Evolutionary conservation across 306 rosid genomes (phyloP).

Genomic region (Medicago lupulina): DNA sequence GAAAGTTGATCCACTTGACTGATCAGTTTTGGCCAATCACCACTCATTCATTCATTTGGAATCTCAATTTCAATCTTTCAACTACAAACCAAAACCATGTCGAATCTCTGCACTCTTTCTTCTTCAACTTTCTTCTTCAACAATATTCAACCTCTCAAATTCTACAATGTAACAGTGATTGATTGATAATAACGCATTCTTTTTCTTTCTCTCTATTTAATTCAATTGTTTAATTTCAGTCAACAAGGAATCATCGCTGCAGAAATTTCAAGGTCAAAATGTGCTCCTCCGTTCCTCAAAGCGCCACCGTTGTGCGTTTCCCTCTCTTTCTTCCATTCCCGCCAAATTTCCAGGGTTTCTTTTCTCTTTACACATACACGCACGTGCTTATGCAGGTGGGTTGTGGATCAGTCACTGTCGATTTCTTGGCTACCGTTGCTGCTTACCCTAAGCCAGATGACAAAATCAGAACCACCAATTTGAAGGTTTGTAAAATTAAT

Average conservation of each 20-base stretch:
- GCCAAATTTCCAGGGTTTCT: slow-evolving; percentile 3
- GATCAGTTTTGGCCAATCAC: neutral
- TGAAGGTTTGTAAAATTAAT: slow-evolving; percentile 51
- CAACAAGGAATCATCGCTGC: slow-evolving; percentile 28
- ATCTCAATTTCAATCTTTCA: neutral
- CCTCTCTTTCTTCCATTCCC: slow-evolving; percentile 9
- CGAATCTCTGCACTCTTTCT: slow-evolving; percentile 19
- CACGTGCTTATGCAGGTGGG: slow-evolving; percentile 58
- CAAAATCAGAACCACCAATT: slow-evolving; percentile 78
- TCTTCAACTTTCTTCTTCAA: slow-evolving; percentile 33
- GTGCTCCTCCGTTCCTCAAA: slow-evolving; percentile 61
- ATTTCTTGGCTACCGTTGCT: slow-evolving; percentile 75
- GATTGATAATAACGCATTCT: neutral
- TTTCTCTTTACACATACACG: neutral
- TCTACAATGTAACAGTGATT: neutral
- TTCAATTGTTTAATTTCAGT: slow-evolving; percentile 21
- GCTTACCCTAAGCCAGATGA: slow-evolving; percentile 88
- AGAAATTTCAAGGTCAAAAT: slow-evolving; percentile 49
- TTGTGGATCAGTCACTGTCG: slow-evolving; percentile 60
- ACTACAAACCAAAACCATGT: slow-evolving; percentile 20
- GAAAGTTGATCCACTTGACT: neutral
- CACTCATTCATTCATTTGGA: neutral
- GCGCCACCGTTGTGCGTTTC: slow-evolving; percentile 61
- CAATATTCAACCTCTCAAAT: neutral
- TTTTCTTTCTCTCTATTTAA: neutral